These are phyloP conservation scores for Pseudogymnoascus sp. DNA, from an alignment of 2,329 filamentous ascomycete genomes.

Conservation along the genomic window DNA sequence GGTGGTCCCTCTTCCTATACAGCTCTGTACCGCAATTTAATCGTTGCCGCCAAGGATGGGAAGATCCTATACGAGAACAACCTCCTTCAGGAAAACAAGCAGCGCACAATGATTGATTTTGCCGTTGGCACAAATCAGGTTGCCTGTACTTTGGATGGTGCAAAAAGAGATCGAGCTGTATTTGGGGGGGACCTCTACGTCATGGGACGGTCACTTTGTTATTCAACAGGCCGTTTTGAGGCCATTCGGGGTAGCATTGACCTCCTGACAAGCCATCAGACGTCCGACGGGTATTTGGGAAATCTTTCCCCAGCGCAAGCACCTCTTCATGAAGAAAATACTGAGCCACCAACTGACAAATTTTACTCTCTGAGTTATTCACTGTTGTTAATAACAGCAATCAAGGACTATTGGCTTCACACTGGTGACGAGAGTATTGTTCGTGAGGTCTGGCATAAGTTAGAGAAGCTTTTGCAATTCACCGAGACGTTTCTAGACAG, in stretches of 20 bases:
- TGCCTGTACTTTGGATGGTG: slow-evolving; percentile 12
- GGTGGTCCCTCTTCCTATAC: slow-evolving; percentile 16
- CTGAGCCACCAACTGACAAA: slow-evolving; percentile 17
- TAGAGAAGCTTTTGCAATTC: slow-evolving; percentile 16
- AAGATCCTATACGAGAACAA: slow-evolving; percentile 14
- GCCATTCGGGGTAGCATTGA: slow-evolving; percentile 17
- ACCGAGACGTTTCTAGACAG: slow-evolving; percentile 14
- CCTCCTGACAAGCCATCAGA: slow-evolving; percentile 19
- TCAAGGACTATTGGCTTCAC: slow-evolving; percentile 20
- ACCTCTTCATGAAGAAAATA: slow-evolving; percentile 11
- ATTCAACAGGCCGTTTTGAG: slow-evolving; percentile 17
- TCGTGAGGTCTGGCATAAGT: slow-evolving; percentile 11
- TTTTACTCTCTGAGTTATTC: slow-evolving; percentile 21
- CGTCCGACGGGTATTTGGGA: slow-evolving; percentile 16
- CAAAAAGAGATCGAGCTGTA: background rate
- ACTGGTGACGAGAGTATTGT: slow-evolving; percentile 15
- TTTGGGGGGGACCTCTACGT: slow-evolving; percentile 14
- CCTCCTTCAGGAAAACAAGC: slow-evolving; percentile 12
- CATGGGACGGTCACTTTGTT: slow-evolving; percentile 18
- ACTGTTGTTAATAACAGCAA: slow-evolving; percentile 16
- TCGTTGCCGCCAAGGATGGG: slow-evolving; percentile 10
- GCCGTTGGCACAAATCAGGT: slow-evolving; percentile 17
- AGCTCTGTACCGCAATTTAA: slow-evolving; percentile 13
- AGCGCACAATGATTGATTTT: slow-evolving; percentile 16
- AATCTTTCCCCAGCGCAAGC: slow-evolving; percentile 19